phyloP scores from a whole-genome alignment of 164 flowering plant genomes.

The Taxillus chinensis region DNA sequence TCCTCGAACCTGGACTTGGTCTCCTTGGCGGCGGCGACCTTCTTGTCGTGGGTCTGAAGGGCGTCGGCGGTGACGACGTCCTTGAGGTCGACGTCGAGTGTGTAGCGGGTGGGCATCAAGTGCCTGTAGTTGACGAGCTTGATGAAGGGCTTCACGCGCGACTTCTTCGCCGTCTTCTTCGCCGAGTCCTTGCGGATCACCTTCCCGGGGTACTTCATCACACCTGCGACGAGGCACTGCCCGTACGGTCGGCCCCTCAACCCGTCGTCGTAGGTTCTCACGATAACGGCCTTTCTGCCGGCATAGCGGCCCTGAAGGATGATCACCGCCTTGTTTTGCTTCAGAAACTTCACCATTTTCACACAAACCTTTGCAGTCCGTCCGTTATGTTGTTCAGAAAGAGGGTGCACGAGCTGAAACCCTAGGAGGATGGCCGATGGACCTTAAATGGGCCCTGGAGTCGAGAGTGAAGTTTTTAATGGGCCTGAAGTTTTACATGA shows the following conservation, averaged over 20 bases:
- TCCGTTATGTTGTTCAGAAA: no score
- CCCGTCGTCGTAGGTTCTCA: constrained; percentile 41
- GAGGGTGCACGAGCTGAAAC: no score
- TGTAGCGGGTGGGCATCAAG: constrained; percentile 36
- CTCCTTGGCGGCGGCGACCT: background rate
- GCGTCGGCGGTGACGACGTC: constrained; percentile 15
- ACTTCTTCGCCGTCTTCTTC: constrained; percentile 48
- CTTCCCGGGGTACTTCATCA: constrained; percentile 42
- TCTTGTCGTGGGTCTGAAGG: constrained; percentile 4
- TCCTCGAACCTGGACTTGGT: constrained; percentile 4
- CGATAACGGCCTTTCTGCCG: constrained; percentile 46
- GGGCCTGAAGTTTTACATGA: no score
- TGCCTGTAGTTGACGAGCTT: constrained; percentile 34
- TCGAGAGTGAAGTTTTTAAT: no score
- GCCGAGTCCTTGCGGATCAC: constrained; percentile 43
- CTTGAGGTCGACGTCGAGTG: constrained; percentile 35
- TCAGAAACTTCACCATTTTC: constrained; percentile 44
- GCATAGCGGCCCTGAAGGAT: constrained; percentile 44
- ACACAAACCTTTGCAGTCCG: no score
- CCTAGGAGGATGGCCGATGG: no score
- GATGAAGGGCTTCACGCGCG: constrained; percentile 40
- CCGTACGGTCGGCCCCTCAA: constrained; percentile 44
- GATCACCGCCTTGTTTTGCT: constrained; percentile 42
- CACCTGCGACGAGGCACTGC: constrained; percentile 44
- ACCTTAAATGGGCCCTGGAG: no score